phyloP scores from a whole-genome alignment of 2,329 filamentous ascomycete species.

The Dactylellina parvicollis region DNA sequence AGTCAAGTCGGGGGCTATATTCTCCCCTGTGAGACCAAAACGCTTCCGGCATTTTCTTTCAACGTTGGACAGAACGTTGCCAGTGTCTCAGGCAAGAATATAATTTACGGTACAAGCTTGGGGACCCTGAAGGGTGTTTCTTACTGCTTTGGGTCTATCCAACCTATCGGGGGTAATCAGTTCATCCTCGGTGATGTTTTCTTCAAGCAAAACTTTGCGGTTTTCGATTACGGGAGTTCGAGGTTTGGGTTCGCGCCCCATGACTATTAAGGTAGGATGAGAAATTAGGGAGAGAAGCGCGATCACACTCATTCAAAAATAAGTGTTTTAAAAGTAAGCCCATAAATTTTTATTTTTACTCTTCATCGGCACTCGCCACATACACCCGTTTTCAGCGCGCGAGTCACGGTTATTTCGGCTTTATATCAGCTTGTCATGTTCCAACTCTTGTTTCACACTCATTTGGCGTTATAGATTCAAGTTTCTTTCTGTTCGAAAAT shows the following conservation, averaged over 20 bases:
- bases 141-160: slow-evolving; percentile 37
- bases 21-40: slow-evolving; percentile 11
- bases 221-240: slow-evolving; percentile 78
- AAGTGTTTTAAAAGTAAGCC: too few relatives aligned
- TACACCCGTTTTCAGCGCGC: too few relatives aligned
- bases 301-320: too few relatives aligned
- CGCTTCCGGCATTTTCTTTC: slow-evolving; percentile 24
- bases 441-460: too few relatives aligned
- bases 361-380: too few relatives aligned
- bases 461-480: too few relatives aligned
- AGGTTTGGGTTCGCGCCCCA: slow-evolving; percentile 67
- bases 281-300: background rate
- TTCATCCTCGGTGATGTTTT: slow-evolving; percentile 90
- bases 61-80: slow-evolving; percentile 28
- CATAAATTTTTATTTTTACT: too few relatives aligned
- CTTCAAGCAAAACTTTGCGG: slow-evolving; percentile 86
- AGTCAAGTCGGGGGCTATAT: slow-evolving; percentile 41
- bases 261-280: slow-evolving; percentile 13
- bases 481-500: too few relatives aligned
- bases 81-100: slow-evolving; percentile 9
- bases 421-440: too few relatives aligned
- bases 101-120: slow-evolving; percentile 35
- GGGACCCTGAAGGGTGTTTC: slow-evolving; percentile 14
- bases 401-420: too few relatives aligned
- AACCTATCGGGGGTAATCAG: slow-evolving; percentile 36